These are phyloP conservation scores for Wallacemonas sp. DNA, from an alignment of 208 protist genomes.

Conservation along the genomic window DNA sequence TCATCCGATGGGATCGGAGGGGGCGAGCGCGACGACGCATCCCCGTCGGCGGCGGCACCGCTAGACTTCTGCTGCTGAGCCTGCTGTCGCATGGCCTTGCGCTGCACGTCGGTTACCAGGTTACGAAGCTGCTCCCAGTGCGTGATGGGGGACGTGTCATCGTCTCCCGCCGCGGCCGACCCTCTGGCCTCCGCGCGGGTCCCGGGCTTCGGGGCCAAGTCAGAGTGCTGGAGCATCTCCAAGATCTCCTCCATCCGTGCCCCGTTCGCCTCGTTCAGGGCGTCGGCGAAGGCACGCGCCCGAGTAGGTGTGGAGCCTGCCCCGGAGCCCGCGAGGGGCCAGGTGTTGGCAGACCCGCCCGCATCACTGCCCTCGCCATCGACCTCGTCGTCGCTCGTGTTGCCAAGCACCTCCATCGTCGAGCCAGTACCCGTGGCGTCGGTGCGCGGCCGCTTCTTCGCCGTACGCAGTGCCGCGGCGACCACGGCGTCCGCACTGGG, in stretches of 20 bases:
- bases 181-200: neutral
- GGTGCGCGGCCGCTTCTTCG: conserved; percentile 1
- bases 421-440: conserved; percentile 1
- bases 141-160: conserved; percentile 12
- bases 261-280: conserved; percentile 5
- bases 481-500: neutral
- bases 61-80: conserved; percentile 14
- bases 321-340: neutral
- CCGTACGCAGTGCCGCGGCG: conserved; percentile 4
- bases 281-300: neutral
- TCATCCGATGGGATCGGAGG: neutral
- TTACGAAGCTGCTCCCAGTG: conserved; percentile 22
- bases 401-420: conserved; percentile 3
- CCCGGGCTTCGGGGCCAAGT: too few species aligned
- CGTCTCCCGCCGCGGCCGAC: neutral
- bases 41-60: neutral
- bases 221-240: conserved; percentile 26
- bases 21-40: neutral
- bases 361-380: neutral
- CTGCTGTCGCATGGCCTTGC: conserved; percentile 8
- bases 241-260: conserved; percentile 29
- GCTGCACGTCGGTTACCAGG: conserved; percentile 5
- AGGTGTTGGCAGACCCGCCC: neutral
- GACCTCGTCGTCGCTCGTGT: conserved; percentile 4
- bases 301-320: neutral